Evolutionary conservation across 1,139 yeast genomes (phyloP).

Genomic region (Taphrina communis): DNA sequence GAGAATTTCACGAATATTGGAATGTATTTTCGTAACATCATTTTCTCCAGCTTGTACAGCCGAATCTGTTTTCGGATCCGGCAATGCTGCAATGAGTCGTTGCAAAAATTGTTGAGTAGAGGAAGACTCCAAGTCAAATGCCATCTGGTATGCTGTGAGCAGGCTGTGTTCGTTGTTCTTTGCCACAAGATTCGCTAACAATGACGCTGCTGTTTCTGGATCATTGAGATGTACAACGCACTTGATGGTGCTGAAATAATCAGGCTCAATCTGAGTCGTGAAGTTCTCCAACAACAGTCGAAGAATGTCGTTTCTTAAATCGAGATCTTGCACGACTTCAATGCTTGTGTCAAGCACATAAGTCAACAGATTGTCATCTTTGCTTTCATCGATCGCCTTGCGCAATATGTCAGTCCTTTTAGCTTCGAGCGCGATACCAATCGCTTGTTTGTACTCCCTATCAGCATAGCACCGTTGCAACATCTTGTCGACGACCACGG

Average conservation of each 20-base stretch:
- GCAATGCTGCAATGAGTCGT: slow-evolving; percentile 57
- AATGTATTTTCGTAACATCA: slow-evolving; percentile 8
- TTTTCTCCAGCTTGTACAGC: slow-evolving; percentile 57
- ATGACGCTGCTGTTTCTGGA: slow-evolving; percentile 65
- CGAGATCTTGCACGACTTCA: slow-evolving; percentile 66
- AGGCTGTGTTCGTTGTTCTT: slow-evolving; percentile 53
- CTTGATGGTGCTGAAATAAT: slow-evolving; percentile 80
- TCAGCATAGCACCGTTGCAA: slow-evolving; percentile 73
- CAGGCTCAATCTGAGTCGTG: slow-evolving; percentile 66
- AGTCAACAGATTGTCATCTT: slow-evolving; percentile 60
- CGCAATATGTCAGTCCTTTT: slow-evolving; percentile 83
- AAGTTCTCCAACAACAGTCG: slow-evolving; percentile 65
- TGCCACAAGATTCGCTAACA: slow-evolving; percentile 66
- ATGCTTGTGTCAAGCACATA: slow-evolving; percentile 81
- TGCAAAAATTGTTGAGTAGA: slow-evolving; percentile 92
- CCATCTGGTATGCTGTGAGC: slow-evolving; percentile 85
- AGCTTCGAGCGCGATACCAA: slow-evolving; percentile 90
- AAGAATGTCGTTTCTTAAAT: slow-evolving; percentile 63
- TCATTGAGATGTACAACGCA: slow-evolving; percentile 89
- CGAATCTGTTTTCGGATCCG: slow-evolving; percentile 50
- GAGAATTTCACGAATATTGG: slow-evolving; percentile 57
- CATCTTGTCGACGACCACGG: slow-evolving; percentile 82
- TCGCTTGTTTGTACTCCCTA: slow-evolving; percentile 73
- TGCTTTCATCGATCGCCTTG: slow-evolving; percentile 49
- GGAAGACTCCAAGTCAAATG: slow-evolving; percentile 88